Evolutionary conservation across 495 filamentous ascomycete genomes (phyloP), one percentile per base, ranked within the genome.

Genomic region (Podospora australis): DNA sequence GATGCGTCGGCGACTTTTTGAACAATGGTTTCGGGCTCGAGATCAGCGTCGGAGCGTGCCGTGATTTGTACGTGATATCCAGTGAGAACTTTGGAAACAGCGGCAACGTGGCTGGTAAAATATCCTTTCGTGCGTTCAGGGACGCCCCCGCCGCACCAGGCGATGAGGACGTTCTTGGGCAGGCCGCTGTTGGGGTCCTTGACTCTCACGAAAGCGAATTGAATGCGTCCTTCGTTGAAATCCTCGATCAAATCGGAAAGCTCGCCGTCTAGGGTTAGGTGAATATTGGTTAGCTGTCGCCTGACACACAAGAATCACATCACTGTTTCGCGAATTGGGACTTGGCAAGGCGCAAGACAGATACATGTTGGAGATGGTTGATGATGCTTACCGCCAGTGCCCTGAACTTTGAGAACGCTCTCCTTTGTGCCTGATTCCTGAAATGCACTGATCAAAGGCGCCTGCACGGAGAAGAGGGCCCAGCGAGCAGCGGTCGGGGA

Each of bases 131-230:
- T 96, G 56, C 90, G 77, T 71, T 97, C 92, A 6, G 92, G 92
- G n/a, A 99, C 92, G 48, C 94, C 94, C 57, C 95, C 90, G 34
- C 92, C 92, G 64, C 92, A 99, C 92, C 92, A 99, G 34, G 82
- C 90, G 57, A 99, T 88, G 41, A 99, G 73, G 34, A 92, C 89
- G 63, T 84, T 86, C 70, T 99, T 99, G 21, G 91, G 88, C 7
- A 99, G 74, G 5, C 81, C 78, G 1, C 87, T 89, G 63, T 99
- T 99, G 10, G 88, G 83, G 62, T 97, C 94, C 57, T 87, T 96
- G 67, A 99, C 84, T 68, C 95, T 96, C 46, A 92, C 82, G 60
- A 90, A 99, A 19, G 90, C 92, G 69, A 96, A 97, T 72, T 99
- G 92, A 41, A 97, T 83, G 52, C 88, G 82, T 35, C 92, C 92